Conservation (phyloP, 208 protist genomes). For the Trypanosoma melophagium region DNA sequence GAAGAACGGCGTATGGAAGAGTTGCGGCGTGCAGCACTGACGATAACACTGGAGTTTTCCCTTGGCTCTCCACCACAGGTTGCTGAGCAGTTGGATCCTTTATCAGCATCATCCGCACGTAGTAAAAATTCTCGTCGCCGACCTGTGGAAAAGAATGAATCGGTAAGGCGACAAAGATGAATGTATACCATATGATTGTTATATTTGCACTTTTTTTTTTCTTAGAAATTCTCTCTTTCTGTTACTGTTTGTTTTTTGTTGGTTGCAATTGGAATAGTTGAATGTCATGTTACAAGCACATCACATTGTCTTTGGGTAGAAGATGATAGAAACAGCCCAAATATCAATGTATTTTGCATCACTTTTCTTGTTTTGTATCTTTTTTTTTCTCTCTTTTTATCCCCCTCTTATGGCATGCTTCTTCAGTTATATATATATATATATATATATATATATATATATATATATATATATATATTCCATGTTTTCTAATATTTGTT, state of each 20-base stretch:
- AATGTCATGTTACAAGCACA: no score
- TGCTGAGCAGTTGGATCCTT: no score
- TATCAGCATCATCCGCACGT: background rate
- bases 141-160: conserved; percentile 1
- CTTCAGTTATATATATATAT: no score
- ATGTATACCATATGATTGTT: background rate
- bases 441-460: conserved; percentile 21
- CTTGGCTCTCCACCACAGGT: conserved; percentile 15
- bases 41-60: conserved; percentile 12
- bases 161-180: background rate
- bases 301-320: no score
- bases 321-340: no score
- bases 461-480: conserved; percentile 1
- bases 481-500: conserved; percentile 4
- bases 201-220: background rate
- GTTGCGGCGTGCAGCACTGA: background rate
- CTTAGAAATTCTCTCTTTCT: no score
- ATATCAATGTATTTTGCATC: no score
- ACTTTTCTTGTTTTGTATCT: no score
- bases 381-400: no score
- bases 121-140: background rate
- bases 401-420: no score
- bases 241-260: no score
- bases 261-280: no score
- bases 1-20: conserved; percentile 23